Percentiles rank a stretch among this genome's conserved stretches.
These are phyloP conservation scores for Apiotrichum porosum DNA, from an alignment of 1,284 basidiomycete species.

Conservation along the genomic window DNA sequence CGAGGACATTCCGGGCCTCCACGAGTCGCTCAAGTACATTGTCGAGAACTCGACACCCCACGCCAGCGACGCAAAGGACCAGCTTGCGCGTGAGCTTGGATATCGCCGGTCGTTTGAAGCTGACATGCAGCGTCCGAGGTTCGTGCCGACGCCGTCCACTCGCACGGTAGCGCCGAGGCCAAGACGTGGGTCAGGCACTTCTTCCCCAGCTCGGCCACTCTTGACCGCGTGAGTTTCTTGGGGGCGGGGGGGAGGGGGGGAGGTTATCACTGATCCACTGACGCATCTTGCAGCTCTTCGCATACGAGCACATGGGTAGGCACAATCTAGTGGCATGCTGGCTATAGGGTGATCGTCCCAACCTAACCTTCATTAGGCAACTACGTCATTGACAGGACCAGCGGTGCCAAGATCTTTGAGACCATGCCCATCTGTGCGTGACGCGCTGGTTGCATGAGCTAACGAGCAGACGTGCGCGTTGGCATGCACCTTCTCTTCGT, in stretches of 20 bases:
- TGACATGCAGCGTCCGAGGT: slow-evolving; percentile 22
- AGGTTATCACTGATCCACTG: too few species aligned
- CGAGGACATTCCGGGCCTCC: slow-evolving; percentile 29
- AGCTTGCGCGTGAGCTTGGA: slow-evolving; percentile 29
- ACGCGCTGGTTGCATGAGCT: neutral
- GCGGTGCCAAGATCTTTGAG: slow-evolving; percentile 65
- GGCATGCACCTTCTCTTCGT: slow-evolving; percentile 76
- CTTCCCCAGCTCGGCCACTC: slow-evolving; percentile 36
- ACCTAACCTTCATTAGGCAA: too few species aligned
- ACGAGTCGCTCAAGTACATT: slow-evolving; percentile 31
- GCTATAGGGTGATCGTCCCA: too few species aligned
- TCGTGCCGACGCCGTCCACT: slow-evolving; percentile 33
- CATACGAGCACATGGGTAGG: slow-evolving; percentile 45
- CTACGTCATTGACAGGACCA: slow-evolving; percentile 60
- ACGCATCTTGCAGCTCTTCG: slow-evolving; percentile 43
- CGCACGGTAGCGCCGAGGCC: slow-evolving; percentile 20
- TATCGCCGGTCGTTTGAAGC: neutral
- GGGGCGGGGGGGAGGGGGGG: too few species aligned
- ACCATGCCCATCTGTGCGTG: slow-evolving; percentile 72
- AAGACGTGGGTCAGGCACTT: slow-evolving; percentile 36
- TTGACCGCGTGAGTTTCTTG: slow-evolving; percentile 22
- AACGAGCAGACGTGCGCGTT: slow-evolving; percentile 37
- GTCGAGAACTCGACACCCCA: slow-evolving; percentile 20
- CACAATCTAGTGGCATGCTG: too few species aligned
- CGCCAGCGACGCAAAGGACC: slow-evolving; percentile 11